Conservation (phyloP, 1,139 yeast species). For the Lizanozyma gosingica region DNA sequence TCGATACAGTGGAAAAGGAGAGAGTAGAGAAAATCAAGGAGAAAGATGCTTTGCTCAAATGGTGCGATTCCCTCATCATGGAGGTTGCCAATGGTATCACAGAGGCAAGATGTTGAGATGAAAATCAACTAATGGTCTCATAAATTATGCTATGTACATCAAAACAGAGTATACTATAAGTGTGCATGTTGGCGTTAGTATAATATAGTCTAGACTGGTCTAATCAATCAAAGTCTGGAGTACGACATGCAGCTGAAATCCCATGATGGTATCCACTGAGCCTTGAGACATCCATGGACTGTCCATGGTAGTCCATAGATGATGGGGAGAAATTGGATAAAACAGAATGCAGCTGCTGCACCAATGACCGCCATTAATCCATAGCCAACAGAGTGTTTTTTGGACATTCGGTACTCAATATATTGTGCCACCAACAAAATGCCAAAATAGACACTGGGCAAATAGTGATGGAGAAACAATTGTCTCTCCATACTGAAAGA, state of each 20-base stretch:
- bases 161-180: not conserved
- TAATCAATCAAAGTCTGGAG: too few relatives aligned
- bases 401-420: constrained; percentile 20
- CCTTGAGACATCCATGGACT: constrained; percentile 14
- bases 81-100: constrained; percentile 52
- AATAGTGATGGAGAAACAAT: constrained; percentile 31
- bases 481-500: constrained; percentile 24
- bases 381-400: constrained; percentile 13
- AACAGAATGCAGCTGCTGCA: constrained; percentile 12
- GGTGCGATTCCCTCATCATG: constrained; percentile 63
- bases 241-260: constrained; percentile 21
- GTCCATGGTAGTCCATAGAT: constrained; percentile 30
- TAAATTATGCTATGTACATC: not conserved
- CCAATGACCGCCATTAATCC: constrained; percentile 10
- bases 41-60: constrained; percentile 55
- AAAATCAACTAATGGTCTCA: not conserved
- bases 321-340: constrained; percentile 19
- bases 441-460: constrained; percentile 26
- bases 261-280: constrained; percentile 28
- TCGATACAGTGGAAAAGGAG: constrained; percentile 52
- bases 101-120: constrained; percentile 15
- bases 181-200: not conserved
- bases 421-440: constrained; percentile 24
- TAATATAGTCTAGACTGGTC: too few relatives aligned
- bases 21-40: constrained; percentile 50